These are phyloP conservation scores for Rhodotorula sp. DNA, from an alignment of 1,284 basidiomycete genomes.

Conservation along the genomic window DNA sequence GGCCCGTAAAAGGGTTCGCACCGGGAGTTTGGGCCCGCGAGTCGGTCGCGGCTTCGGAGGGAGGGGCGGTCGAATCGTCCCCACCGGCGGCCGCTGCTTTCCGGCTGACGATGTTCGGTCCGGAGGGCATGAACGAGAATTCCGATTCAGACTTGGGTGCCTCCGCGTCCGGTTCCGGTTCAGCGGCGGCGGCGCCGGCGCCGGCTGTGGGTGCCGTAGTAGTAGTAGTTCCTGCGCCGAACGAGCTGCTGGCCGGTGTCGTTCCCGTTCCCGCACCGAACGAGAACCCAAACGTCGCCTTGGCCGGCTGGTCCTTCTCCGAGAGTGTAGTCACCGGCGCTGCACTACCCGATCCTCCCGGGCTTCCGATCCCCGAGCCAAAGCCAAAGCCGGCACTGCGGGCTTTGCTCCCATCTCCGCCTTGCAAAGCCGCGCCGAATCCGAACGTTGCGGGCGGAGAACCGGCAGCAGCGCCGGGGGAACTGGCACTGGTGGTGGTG, in stretches of 20 bases:
- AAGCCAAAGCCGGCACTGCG: constrained; percentile 6
- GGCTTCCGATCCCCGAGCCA: neutral
- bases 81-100: neutral
- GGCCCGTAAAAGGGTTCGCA: constrained; percentile 30
- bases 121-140: constrained; percentile 2
- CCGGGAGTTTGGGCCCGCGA: constrained; percentile 23
- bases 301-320: constrained; percentile 4
- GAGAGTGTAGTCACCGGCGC: constrained; percentile 2
- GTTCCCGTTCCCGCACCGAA: constrained; percentile 5
- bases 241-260: neutral
- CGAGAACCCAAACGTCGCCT: constrained; percentile 15
- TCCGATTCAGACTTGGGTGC: neutral
- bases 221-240: neutral
- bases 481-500: constrained; percentile 23
- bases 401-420: constrained; percentile 27
- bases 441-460: constrained; percentile 29
- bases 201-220: neutral
- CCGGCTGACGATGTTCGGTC: neutral
- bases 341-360: neutral
- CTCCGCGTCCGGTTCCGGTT: neutral
- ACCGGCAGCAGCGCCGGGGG: constrained; percentile 30
- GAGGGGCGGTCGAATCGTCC: neutral
- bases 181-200: neutral
- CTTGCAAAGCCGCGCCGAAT: constrained; percentile 34
- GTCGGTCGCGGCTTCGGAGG: constrained; percentile 5